Base-by-base conservation (phyloP, 768 basidiomycete species). In the Lactarius evosmus region DNA sequence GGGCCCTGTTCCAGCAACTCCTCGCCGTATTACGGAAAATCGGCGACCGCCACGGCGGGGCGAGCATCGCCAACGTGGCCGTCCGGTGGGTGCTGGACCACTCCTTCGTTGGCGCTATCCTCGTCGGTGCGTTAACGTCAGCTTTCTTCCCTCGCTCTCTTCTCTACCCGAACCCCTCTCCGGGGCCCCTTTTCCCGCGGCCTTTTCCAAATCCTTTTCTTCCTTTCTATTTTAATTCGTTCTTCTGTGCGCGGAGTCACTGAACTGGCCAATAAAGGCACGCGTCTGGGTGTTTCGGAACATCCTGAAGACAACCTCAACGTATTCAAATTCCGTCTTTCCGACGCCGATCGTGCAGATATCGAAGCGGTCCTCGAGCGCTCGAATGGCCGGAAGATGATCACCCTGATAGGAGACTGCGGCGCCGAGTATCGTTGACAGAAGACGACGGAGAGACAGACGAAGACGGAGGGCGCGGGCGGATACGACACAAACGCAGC, bases 31-130 rank as follows among this genome's bases (percentile, higher is more conserved):
- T 93, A 34, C 82, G 84, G 25, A 70, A 67, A n/a, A 81, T 93
- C 60, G 91, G 84, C 4, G 82, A 88, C 76, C 82, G 81, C 27
- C 86, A 91, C 72, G 81, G 79, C 25, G 82, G 83, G 12, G 75
- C 79, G 52, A 88, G 85, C 74, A 85, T 93, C 40, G 83, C 91
- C 58, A 92, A 92, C 70, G 77, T 93, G 41, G 89, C 91, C 34
- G 87, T 85, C 2, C 85, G 91, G 17, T 93, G 91, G 91, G 87
- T 92, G 0, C 78, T 93, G 25, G 89, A 93, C 75, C 88, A 92
- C 58, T 70, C 74, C 7, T 88, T 82, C 67, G 90, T 93, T 19
- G 91, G 88, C 11, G 89, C 90, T 40, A 89, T 91, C 36, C 82
- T 93, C 67, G 82, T 93, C 69, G 91, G 91, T 87, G 66, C 25